These are phyloP conservation scores for Lumnitzera littorea DNA, from an alignment of 345 rosid genomes.

Conservation along the genomic window DNA sequence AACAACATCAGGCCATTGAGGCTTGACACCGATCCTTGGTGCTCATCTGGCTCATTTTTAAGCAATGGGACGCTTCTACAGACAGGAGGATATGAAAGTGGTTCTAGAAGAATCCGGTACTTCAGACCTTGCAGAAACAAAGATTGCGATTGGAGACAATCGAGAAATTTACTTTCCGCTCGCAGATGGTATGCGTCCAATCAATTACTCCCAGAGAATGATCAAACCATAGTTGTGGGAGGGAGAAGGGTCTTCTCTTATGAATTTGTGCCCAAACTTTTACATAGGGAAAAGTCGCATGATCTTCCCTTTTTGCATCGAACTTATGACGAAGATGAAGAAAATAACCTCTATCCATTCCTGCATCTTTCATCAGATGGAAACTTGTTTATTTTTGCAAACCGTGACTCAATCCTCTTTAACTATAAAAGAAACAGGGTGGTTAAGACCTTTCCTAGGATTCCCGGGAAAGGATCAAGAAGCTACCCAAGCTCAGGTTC, in stretches of 20 bases:
- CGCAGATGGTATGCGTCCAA: slow-evolving; percentile 32
- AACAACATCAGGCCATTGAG: slow-evolving; percentile 25
- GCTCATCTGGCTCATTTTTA: slow-evolving; percentile 32
- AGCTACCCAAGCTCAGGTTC: slow-evolving; percentile 56
- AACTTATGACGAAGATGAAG: slow-evolving; percentile 18
- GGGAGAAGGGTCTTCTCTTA: slow-evolving; percentile 28
- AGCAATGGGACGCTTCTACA: slow-evolving; percentile 38
- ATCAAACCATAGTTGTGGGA: slow-evolving; percentile 27
- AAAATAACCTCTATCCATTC: slow-evolving; percentile 56
- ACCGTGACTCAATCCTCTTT: slow-evolving; percentile 37
- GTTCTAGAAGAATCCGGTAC: slow-evolving; percentile 16
- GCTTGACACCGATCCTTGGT: slow-evolving; percentile 30
- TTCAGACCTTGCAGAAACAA: slow-evolving; percentile 17
- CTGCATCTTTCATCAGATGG: slow-evolving; percentile 53
- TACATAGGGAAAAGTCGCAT: slow-evolving; percentile 15
- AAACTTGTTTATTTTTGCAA: slow-evolving; percentile 42
- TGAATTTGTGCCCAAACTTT: slow-evolving; percentile 26
- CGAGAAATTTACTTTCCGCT: slow-evolving; percentile 2
- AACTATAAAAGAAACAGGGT: slow-evolving; percentile 24
- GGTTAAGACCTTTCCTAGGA: slow-evolving; percentile 31
- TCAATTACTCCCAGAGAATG: slow-evolving; percentile 31
- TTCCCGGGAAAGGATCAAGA: slow-evolving; percentile 43
- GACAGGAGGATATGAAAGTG: slow-evolving; percentile 29
- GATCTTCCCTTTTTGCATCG: slow-evolving; percentile 34
- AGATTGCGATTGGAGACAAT: slow-evolving; percentile 29